Evolutionary conservation across 2,329 filamentous ascomycete genomes (phyloP), one percentile per base, ranked within the genome.

Genomic region (Fusarium lyarnte): DNA sequence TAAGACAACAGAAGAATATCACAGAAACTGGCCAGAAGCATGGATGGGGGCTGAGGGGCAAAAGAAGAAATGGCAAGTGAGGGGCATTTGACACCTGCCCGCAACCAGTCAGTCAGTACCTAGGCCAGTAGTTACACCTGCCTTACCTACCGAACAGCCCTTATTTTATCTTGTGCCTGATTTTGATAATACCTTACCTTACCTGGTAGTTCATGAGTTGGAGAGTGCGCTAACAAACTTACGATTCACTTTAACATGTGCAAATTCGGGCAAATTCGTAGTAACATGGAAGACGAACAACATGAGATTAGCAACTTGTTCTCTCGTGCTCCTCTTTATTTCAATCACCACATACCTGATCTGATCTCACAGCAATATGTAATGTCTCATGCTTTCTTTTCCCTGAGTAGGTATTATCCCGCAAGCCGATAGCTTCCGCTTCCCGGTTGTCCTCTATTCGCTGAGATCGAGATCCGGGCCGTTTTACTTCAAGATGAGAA

Each of bases 381-480:
- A 29, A 45, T 53, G 46, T 51, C 52, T 47, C 49, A 25, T 54
- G 47, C 38, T 68, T 69, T 52, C 38, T 61, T 49, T 58, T 54
- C 25, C 64, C 58, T 59, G 38, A 58, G 27, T 35, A 51, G 29
- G 11, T 35, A 70, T 73, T 66, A 57, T 72, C 69, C 69, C 66
- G 52, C 70, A 73, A 73, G 58, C 62, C 70, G 58, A 73, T 36
- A 43, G 45, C 66, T 73, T 54, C 70, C 70, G 70, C 27, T 46
- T 67, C 29, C 70, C 42, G 45, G 49, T 55, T 61, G 43, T 45
- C 27, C 33, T 67, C 42, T 41, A 70, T 57, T 43, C 63, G 57
- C 47, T 70, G 55, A 53, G 57, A 58, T 66, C 53, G 35, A 70
- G 53, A 73, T 73, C 70, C 70, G 70, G 66, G 29, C 70, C 70